Conservation (phyloP, 441 rosid genomes). For the Metrosideros polymorpha region DNA sequence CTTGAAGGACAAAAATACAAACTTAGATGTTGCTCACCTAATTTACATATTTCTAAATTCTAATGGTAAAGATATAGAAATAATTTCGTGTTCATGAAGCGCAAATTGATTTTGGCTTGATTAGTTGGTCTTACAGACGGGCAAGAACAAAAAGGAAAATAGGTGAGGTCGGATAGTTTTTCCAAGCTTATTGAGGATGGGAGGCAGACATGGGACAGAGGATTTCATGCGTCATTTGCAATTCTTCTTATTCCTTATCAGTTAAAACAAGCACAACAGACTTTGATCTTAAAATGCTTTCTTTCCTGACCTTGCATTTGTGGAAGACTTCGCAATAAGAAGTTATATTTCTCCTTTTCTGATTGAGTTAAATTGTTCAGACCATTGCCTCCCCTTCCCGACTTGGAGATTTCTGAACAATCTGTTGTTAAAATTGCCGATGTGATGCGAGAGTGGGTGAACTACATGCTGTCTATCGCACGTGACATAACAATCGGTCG, state of each 20-base stretch:
- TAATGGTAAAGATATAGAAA: neutral
- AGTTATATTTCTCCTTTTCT: neutral
- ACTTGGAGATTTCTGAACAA: constrained; percentile 66
- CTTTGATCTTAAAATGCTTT: neutral
- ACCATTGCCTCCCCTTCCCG: constrained; percentile 85
- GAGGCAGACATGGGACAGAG: neutral
- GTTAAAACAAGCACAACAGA: neutral
- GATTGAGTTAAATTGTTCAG: constrained; percentile 17
- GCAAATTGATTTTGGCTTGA: neutral
- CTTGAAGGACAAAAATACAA: neutral
- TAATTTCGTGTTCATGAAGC: neutral
- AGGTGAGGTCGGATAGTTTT: neutral
- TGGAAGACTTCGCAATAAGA: neutral
- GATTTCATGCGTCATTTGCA: neutral
- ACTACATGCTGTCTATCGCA: constrained; percentile 34
- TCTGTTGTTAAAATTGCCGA: constrained; percentile 33
- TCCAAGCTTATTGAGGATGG: neutral
- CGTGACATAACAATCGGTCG: constrained; percentile 50
- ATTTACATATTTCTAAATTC: neutral
- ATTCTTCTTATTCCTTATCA: neutral
- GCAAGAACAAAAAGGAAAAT: neutral
- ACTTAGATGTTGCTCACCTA: neutral
- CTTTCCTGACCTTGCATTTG: neutral
- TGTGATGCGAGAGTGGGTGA: constrained; percentile 30
- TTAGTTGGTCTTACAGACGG: neutral